These are phyloP conservation scores for Papiliotrema nemorosa DNA, from an alignment of 1,284 basidiomycete species.

Conservation along the genomic window DNA sequence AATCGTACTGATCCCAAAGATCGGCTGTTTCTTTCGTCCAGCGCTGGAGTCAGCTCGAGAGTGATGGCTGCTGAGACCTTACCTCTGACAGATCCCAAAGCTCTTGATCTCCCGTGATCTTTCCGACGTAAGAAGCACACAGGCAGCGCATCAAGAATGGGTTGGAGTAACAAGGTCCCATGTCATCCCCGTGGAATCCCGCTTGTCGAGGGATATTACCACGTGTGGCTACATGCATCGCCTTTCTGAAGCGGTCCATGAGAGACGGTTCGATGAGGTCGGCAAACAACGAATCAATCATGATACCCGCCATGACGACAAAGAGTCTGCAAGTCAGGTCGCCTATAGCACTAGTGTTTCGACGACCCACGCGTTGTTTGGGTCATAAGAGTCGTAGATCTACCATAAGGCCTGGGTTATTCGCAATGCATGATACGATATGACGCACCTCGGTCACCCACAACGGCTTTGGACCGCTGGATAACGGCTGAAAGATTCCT, in stretches of 20 bases:
- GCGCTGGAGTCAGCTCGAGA: background rate
- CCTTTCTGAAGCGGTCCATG: conserved; percentile 5
- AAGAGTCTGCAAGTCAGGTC: conserved; percentile 13
- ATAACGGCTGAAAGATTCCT: background rate
- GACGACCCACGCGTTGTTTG: conserved; percentile 13
- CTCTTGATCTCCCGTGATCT: conserved; percentile 6
- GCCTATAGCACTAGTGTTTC: background rate
- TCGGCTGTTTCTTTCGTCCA: conserved; percentile 10
- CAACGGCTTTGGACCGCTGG: conserved; percentile 8
- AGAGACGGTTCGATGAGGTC: conserved; percentile 7
- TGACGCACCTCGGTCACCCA: background rate
- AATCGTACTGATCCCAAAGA: conserved; percentile 11
- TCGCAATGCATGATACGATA: conserved; percentile 4
- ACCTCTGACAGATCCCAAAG: background rate
- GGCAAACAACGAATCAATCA: conserved; percentile 11
- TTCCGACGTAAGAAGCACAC: conserved; percentile 10
- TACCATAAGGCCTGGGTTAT: background rate
- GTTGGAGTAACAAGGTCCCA: conserved; percentile 15
- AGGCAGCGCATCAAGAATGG: conserved; percentile 15
- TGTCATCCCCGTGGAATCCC: conserved; percentile 12
- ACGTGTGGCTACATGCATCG: conserved; percentile 10
- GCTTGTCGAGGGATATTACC: conserved; percentile 9
- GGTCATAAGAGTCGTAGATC: conserved; percentile 22
- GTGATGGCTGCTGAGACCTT: conserved; percentile 6
- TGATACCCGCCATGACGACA: conserved; percentile 16